Percentiles rank a stretch among this genome's conserved stretches.
These are phyloP conservation scores for Malus hybrid DNA, from an alignment of 331 rosid genomes.

Conservation along the genomic window DNA sequence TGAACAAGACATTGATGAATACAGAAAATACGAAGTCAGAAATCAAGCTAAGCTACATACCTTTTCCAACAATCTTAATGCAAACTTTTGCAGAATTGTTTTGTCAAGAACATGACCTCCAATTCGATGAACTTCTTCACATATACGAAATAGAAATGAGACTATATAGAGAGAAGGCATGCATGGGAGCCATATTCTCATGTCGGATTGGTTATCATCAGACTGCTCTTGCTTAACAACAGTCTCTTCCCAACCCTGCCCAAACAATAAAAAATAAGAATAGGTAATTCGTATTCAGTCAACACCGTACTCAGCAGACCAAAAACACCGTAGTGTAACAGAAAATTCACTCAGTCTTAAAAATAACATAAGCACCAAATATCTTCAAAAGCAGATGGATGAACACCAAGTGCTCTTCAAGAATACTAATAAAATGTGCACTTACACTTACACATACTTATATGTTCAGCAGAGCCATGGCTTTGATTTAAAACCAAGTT, in stretches of 20 bases:
- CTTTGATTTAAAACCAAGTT: neutral
- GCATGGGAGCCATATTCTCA: slow-evolving; percentile 91
- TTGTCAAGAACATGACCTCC: slow-evolving; percentile 98
- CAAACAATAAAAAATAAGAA: slow-evolving; percentile 12
- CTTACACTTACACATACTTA: neutral
- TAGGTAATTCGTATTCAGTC: neutral
- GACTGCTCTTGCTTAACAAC: slow-evolving; percentile 82
- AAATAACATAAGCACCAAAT: neutral
- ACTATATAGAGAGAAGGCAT: slow-evolving; percentile 90
- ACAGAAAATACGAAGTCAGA: neutral
- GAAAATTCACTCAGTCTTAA: neutral
- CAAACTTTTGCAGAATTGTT: slow-evolving; percentile 76
- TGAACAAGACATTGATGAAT: too few relatives aligned
- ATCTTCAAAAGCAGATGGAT: neutral
- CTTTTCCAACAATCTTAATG: slow-evolving; percentile 64
- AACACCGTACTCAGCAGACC: neutral
- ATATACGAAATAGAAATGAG: slow-evolving; percentile 74
- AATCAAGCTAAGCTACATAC: slow-evolving; percentile 27
- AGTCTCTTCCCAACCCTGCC: slow-evolving; percentile 96
- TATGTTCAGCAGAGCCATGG: neutral
- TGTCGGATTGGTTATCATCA: slow-evolving; percentile 62
- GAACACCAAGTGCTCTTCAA: neutral
- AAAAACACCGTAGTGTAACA: neutral
- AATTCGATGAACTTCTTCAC: slow-evolving; percentile 88
- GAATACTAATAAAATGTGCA: neutral